These are phyloP conservation scores for Farysia itapuensis DNA, from an alignment of 1,284 basidiomycete genomes.

Conservation along the genomic window DNA sequence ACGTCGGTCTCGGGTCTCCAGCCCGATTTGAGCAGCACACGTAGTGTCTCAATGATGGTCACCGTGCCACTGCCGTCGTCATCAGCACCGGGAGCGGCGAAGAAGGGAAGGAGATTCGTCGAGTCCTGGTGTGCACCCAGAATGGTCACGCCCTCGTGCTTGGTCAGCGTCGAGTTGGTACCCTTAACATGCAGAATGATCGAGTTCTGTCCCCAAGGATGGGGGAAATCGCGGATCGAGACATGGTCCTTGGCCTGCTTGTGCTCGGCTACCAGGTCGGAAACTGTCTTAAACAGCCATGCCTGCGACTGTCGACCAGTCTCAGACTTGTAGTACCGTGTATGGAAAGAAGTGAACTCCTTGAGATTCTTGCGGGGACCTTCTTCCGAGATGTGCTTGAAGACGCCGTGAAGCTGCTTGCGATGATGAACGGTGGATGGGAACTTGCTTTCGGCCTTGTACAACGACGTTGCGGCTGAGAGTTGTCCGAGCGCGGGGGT, in stretches of 20 bases:
- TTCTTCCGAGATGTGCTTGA: conserved; percentile 30
- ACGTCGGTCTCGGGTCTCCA: conserved; percentile 74
- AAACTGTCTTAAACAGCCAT: conserved; percentile 68
- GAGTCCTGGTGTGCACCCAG: conserved; percentile 88
- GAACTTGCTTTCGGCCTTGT: conserved; percentile 10
- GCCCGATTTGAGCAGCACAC: conserved; percentile 74
- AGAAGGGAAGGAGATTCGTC: conserved; percentile 54
- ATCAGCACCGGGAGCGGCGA: conserved; percentile 63
- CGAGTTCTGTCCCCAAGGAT: conserved; percentile 88
- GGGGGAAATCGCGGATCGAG: conserved; percentile 75
- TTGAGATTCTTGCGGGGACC: conserved; percentile 41
- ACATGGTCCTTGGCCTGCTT: conserved; percentile 62
- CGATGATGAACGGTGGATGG: conserved; percentile 26
- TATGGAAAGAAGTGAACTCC: conserved; percentile 64
- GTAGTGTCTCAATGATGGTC: conserved; percentile 85
- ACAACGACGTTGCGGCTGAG: conserved; percentile 3
- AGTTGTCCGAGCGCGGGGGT: conserved; percentile 14
- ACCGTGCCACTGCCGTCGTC: conserved; percentile 91
- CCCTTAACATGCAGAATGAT: conserved; percentile 66
- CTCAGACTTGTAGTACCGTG: conserved; percentile 65
- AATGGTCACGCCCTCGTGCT: conserved; percentile 64
- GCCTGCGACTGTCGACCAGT: conserved; percentile 74
- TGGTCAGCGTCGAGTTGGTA: conserved; percentile 18
- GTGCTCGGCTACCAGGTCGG: conserved; percentile 17
- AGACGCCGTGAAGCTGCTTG: conserved; percentile 28